These are phyloP conservation scores for Cytidiella melzeri DNA, from an alignment of 768 basidiomycete species.

Conservation along the genomic window DNA sequence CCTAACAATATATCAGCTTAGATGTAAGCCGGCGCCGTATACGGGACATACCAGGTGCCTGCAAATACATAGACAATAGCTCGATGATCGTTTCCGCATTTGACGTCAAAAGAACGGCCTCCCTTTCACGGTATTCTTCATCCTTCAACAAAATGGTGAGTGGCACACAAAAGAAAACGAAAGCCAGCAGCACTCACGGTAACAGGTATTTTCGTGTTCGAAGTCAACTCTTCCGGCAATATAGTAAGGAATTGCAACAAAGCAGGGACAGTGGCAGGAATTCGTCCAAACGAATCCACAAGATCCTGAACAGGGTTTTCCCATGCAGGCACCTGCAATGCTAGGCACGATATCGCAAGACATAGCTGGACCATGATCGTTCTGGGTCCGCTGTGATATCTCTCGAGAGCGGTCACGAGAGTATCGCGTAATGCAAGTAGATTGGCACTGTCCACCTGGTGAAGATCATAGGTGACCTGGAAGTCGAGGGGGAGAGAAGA, in stretches of 20 bases:
- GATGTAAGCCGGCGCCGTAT: neutral
- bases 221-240: constrained; percentile 82
- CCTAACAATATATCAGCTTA: constrained; percentile 40
- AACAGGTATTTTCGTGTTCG: constrained; percentile 82
- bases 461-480: constrained; percentile 92
- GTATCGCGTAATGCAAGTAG: constrained; percentile 83
- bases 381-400: constrained; percentile 70
- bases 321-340: constrained; percentile 88
- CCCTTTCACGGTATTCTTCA: constrained; percentile 63
- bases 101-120: constrained; percentile 52
- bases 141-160: constrained; percentile 41
- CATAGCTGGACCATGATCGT: constrained; percentile 86
- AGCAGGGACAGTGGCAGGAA: constrained; percentile 76
- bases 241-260: constrained; percentile 86
- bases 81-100: constrained; percentile 71
- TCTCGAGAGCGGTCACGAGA: constrained; percentile 67
- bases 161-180: constrained; percentile 1
- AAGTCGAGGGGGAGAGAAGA: constrained; percentile 10
- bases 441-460: constrained; percentile 73
- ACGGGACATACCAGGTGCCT: constrained; percentile 65
- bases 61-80: constrained; percentile 81
- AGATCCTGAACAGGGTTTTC: constrained; percentile 70
- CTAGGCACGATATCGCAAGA: constrained; percentile 84
- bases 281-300: constrained; percentile 80
- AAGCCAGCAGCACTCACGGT: constrained; percentile 50